phyloP scores from a whole-genome alignment of 192 early-diverging fungal species.

The Thoreauomyces humboldtii region DNA sequence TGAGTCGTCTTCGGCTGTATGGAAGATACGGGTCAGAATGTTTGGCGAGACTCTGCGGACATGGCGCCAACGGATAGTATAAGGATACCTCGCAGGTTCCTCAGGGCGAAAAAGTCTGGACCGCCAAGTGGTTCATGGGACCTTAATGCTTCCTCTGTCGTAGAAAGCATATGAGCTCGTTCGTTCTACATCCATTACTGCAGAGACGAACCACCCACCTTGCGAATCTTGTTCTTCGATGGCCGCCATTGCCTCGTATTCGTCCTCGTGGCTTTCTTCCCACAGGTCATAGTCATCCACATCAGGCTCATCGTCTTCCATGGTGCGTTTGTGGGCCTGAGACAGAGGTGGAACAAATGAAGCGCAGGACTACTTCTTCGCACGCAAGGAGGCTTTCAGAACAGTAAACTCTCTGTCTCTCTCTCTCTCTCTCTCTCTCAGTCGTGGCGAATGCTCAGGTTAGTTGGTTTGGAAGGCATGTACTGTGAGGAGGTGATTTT shows the following conservation, averaged over 20 bases:
- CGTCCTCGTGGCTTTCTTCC: conserved; percentile 24
- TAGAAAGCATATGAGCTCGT: neutral
- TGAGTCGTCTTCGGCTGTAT: neutral
- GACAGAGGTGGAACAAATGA: neutral
- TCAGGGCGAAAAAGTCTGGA: neutral
- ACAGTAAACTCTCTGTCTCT: no score
- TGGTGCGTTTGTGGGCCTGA: neutral
- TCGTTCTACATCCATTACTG: neutral
- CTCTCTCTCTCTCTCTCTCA: no score
- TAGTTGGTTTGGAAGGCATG: no score
- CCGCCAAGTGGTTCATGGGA: neutral
- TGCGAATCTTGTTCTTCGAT: neutral
- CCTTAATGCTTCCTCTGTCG: neutral
- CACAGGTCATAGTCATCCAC: conserved; percentile 11
- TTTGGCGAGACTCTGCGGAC: no score
- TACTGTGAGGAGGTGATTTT: no score
- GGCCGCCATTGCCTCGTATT: conserved; percentile 14
- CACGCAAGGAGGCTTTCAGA: no score
- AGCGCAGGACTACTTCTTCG: neutral
- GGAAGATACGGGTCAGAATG: neutral
- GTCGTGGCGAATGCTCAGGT: no score
- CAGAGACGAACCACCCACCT: neutral
- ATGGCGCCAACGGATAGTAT: neutral
- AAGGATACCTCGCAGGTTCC: neutral
- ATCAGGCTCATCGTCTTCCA: conserved; percentile 5